Base-by-base conservation (phyloP, 2,329 filamentous ascomycete species). In the Nemania bipapillata region DNA sequence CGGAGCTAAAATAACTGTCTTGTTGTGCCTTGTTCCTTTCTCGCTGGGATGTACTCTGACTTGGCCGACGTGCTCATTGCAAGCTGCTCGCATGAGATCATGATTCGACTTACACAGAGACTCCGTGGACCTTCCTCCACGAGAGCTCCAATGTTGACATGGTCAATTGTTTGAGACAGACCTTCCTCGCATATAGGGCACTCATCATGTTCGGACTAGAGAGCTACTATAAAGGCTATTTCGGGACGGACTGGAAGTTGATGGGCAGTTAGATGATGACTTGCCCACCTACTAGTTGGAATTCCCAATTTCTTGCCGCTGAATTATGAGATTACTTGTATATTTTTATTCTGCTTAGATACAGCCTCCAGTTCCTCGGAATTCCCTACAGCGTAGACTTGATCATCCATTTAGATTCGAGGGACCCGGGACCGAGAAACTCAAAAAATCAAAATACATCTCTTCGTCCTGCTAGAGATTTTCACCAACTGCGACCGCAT, bases 351-450 rank as follows among this genome's bases (percentile, higher is more conserved):
- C 47, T 52, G 47, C 47, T 28, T 2, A 8, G 47, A 52, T 28
- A 52, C 47, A 52, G 47, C 47, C 24, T 52, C 28, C 15, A 52
- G 24, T 28, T 52, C 47, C 47, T 52, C 20, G 28, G 5, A 4
- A 28, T 28, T 28, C 24, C 47, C 15, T 52, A 8, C 47, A 28
- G 47, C 20, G 11, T 52, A 28, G 47, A 20, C 22, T 52, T 52
- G 47, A 52, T 52, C 28, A 26, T 52, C 47, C 22, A 52, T 28
- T 47, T 47, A 4, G 42, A 52, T 52, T 52, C 24, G 47, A 28
- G 20, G 47, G 20, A 28, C 47, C 11, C 11, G 47, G 22, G 17
- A n/a, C 22, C 28, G 28, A 28, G 15, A 24, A 52, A 52, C 17
- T 24, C n/a, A 49, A 49, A n/a, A 5, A 24, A n/a, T 49, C 45